Conservation (phyloP, 225 moss, liverwort and hornwort genomes). For the Asterella californica region DNA sequence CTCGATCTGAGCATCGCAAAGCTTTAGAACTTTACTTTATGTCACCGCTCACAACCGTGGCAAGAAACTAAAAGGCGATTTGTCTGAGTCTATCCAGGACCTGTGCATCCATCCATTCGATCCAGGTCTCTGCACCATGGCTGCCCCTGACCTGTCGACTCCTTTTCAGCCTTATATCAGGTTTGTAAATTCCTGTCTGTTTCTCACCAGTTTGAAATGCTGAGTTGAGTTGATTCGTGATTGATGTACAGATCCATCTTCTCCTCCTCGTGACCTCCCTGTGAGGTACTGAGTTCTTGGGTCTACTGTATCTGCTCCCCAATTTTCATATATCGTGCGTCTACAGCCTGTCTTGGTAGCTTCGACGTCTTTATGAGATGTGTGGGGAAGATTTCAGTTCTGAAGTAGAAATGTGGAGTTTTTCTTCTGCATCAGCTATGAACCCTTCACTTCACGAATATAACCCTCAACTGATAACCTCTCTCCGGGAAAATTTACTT, state of each 20-base stretch:
- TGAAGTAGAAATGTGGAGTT: neutral
- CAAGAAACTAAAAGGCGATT: neutral
- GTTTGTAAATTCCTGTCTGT: slow-evolving; percentile 14
- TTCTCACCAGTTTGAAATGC: neutral
- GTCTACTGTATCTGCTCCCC: neutral
- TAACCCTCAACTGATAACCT: too few relatives aligned
- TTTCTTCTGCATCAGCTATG: neutral
- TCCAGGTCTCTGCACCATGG: slow-evolving; percentile 35
- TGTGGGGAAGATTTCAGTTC: neutral
- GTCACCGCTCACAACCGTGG: neutral
- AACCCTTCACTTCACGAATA: too few relatives aligned
- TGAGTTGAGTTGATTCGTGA: neutral
- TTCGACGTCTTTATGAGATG: too few relatives aligned
- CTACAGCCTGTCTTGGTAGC: neutral
- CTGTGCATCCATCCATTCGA: slow-evolving; percentile 23
- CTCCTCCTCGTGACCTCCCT: neutral
- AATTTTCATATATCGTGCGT: neutral
- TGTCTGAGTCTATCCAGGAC: neutral
- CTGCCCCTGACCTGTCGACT: slow-evolving; percentile 51
- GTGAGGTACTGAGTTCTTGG: neutral
- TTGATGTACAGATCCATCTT: neutral
- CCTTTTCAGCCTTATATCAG: slow-evolving; percentile 59
- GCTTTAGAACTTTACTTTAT: neutral
- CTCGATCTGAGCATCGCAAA: neutral
- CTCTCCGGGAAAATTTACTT: too few relatives aligned